Evolutionary conservation across 2,329 filamentous ascomycete genomes (phyloP), one percentile per base, ranked within the genome.

Genomic region (Fusarium pseudoanthophilum): DNA sequence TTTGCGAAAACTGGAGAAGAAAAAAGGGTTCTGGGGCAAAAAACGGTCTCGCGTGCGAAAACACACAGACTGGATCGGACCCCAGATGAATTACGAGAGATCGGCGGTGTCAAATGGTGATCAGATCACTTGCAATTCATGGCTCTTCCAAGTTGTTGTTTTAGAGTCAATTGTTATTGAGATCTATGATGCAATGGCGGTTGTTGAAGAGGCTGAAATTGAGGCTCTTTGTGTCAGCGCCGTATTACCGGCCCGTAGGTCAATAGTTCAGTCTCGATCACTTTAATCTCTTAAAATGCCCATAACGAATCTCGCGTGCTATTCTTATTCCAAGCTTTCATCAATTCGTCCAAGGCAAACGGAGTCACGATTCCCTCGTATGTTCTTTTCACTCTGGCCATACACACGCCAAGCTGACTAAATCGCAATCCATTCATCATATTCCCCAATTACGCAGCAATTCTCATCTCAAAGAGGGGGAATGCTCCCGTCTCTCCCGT

Each of bases 1-100:
- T 18, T n/a, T 14, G 18, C 5, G 18, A 37, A 57, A 61, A 58
- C 59, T 61, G 51, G 59, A 28, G 59, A 36, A 40, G 51, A 24
- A 14, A 4, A 16, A 59, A 45, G 24, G 49, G 26, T 61, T 37
- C n/a, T 57, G 49, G 57, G 46, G 59, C 46, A 40, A 40, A 39
- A 53, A 53, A 53, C 34, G 34, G 51, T 42, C 51, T 55, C 30
- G 18, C 26, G 21, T 18, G n/a, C 15, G n/a, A 53, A 37, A 32
- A 55, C 51, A 55, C 51, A 55, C 20, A 55, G 34, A 43, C 32
- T n/a, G 28, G 28, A 36, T 26, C 7, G n/a, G n/a, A 36, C 51
- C 20, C 51, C 51, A 45, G 24, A 61, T 57, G 4, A 40, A 55
- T 8, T 3, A 14, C 34, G 20, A 36, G 21, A 40, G 34, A 55